Evolutionary conservation across 441 rosid species (phyloP), one percentile per base, ranked within the genome.

Genomic region (Corymbia citriodora): DNA sequence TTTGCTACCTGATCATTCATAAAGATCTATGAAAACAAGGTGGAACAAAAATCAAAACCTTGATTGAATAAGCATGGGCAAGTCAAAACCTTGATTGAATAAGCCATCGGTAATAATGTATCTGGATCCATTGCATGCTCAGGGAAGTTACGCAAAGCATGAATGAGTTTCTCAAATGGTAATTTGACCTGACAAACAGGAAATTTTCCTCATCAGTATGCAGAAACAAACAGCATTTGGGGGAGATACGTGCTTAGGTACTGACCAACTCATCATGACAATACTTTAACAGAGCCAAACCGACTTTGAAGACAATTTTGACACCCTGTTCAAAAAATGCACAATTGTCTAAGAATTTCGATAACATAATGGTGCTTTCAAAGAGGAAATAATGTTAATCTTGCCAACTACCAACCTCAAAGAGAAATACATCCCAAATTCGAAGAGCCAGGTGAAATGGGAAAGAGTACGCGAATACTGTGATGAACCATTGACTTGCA

Each of bases 401-500:
- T 40, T 61, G 82, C 33, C 40, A 36, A 87, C 55, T 23, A 90
- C 95, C 90, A 89, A 97, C 99, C 99, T 98, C 99, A 52, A 91
- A 92, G 49, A 98, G 97, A 93, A 98, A 98, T 72, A 98, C 99
- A 93, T 98, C 99, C 99, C 99, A 98, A 79, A 96, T 96, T 92
- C 99, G 96, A 92, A 98, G 97, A 90, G 99, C 96, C 93, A 95
- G 93, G 92, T 93, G 96, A 92, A 98, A 98, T 1, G 99, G 99
- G 93, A 96, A 96, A 17, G 99, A 96, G 92, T 96, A 97, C 2
- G 99, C 94, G 92, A 98, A 97, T 70, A 98, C 99, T 14, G 99
- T 98, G 89, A 98, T 97, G 95, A 98, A 98, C 99, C 99, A 98
- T 90, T 98, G 99, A 89, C 99, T 98, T 54, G 97, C 99, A 92